Evolutionary conservation across 2,329 filamentous ascomycete species (phyloP).

Genomic region (Colletotrichum sp.): DNA sequence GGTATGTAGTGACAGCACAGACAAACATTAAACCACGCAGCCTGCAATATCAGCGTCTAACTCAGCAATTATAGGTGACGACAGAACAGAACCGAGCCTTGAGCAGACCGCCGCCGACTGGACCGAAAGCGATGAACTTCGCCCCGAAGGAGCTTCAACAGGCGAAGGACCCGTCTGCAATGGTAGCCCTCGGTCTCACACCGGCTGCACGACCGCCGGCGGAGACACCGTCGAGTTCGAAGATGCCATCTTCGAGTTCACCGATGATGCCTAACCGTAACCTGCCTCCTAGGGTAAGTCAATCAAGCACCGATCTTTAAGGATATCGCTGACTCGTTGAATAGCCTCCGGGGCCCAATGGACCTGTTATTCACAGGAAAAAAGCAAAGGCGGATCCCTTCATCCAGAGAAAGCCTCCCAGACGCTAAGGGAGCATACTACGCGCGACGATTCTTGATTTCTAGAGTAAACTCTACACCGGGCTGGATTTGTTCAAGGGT

Average conservation of each 20-base stretch:
- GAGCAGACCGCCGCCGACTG: conserved; percentile 20
- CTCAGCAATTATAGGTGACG: conserved; percentile 8
- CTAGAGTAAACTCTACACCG: conserved; percentile 10
- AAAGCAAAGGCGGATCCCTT: conserved; percentile 50
- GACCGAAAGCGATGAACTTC: conserved; percentile 13
- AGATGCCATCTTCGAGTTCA: conserved; percentile 2
- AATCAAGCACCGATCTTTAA: background rate
- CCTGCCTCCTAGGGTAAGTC: conserved; percentile 10
- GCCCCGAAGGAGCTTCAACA: conserved; percentile 25
- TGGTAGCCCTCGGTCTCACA: conserved; percentile 54
- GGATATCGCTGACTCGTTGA: background rate
- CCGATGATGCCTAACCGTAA: background rate
- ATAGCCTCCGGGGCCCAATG: conserved; percentile 10
- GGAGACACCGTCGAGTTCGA: conserved; percentile 16
- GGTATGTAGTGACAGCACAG: conserved; percentile 36
- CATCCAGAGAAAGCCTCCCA: conserved; percentile 41
- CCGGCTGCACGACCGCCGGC: conserved; percentile 49
- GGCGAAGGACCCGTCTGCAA: conserved; percentile 53
- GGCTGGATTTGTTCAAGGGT: background rate
- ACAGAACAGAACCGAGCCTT: conserved; percentile 15
- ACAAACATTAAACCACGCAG: background rate
- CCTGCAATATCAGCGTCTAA: background rate
- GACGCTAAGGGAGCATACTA: conserved; percentile 12
- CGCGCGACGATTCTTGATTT: conserved; percentile 10
- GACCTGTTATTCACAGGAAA: conserved; percentile 35